Evolutionary conservation across 257 asterid species (phyloP).

Genomic region (Solanum pennellii): DNA sequence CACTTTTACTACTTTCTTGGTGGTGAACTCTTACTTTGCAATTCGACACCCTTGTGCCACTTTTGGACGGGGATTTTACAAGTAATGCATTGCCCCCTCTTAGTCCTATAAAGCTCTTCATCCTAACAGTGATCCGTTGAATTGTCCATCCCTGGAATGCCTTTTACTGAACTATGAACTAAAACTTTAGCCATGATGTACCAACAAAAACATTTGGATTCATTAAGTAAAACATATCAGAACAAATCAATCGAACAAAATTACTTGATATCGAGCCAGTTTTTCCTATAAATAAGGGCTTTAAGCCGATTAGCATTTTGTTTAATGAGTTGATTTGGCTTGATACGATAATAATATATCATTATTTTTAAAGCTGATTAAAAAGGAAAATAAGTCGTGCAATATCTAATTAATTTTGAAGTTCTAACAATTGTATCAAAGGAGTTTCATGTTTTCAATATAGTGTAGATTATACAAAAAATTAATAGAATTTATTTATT

Average conservation of each 20-base stretch:
- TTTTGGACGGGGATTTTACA: slow-evolving; percentile 45
- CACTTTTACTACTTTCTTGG: slow-evolving; percentile 88
- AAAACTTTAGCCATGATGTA: slow-evolving; percentile 50
- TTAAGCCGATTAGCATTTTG: too few species aligned
- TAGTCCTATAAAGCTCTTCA: slow-evolving; percentile 51
- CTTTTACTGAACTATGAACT: slow-evolving; percentile 34
- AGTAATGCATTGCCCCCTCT: slow-evolving; percentile 51
- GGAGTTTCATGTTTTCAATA: background rate
- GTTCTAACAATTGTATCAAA: background rate
- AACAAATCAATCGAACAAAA: background rate
- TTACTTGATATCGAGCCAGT: too few species aligned
- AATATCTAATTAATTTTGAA: too few species aligned
- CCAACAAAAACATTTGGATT: background rate
- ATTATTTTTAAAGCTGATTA: too few species aligned
- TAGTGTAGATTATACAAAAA: background rate
- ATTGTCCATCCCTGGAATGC: slow-evolving; percentile 40
- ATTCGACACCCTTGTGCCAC: slow-evolving; percentile 38
- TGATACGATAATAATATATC: too few species aligned
- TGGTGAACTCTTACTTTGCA: slow-evolving; percentile 95
- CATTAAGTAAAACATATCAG: background rate
- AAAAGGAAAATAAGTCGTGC: too few species aligned
- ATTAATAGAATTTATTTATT: too few species aligned
- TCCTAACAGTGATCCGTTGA: slow-evolving; percentile 36
- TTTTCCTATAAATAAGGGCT: too few species aligned
- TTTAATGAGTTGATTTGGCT: too few species aligned